Base-by-base conservation (phyloP, 1,284 basidiomycete species). In the Sanguinoderma infundibulare region DNA sequence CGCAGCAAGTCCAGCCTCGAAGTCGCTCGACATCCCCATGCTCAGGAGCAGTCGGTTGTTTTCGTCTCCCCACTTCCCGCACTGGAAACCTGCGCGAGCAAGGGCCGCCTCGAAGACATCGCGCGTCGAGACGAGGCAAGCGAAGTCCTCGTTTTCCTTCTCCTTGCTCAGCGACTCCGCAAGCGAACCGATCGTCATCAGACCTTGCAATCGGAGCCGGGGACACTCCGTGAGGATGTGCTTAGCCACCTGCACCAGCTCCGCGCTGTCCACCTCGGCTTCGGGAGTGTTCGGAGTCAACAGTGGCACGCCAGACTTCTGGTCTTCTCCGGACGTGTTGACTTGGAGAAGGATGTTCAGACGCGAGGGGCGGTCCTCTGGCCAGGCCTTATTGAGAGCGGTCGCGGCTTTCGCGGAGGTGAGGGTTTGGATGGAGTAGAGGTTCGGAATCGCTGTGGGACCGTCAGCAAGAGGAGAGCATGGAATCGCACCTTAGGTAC, bases 1-100 rank as follows among this genome's bases (percentile, higher is more conserved):
- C 17, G 90, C 87, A 73, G 81, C 83, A 61, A 98, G 78, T 1
- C 97, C 97, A 44, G 90, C 86, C 71, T 91, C 93, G 73, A 97
- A 98, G 70, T 99, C 97, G 60, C 90, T 91, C 58, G 95, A 97
- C 97, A 99, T 99, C 22, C 97, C 97, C 96, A 98, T 98, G 71
- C 95, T 97, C 72, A 99, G 75, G 71, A 95, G 73, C 62, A 98
- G 74, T 56, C 77, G 79, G 5, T 87, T 78, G 36, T 81, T 78
- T 51, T 79, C 76, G 15, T 61, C 65, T 8, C 87, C 87, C 85
- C 84, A 89, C 47, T 66, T 75, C 34, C 67, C 63, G 5, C 57
- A 71, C n/a, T n/a, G 64, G 32, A 59, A 66, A 7, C 64, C 65
- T 10, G 65, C 65, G 12, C 75, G 72, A 9, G 81, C 75, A 53